Evolutionary conservation across 306 rosid species (phyloP), one percentile per base, ranked within the genome.

Genomic region (Cicer arietinum): DNA sequence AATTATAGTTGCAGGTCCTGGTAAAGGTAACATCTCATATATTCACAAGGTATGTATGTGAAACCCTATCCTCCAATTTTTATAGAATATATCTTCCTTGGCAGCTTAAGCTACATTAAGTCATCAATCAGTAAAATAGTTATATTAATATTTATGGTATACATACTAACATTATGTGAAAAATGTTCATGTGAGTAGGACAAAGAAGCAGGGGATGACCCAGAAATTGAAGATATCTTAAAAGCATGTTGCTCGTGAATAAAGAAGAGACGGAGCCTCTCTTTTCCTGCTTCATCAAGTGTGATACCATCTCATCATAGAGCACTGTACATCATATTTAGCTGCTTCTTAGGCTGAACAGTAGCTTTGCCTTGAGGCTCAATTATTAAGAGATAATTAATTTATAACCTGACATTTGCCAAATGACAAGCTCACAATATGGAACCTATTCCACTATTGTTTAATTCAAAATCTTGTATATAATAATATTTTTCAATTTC

Each of bases 151-250:
- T 60, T 48, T 51, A 47, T 50, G 25, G 70, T 30, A 57, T 62
- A 50, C 43, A 3, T 45, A 16, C 45, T 51, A 13, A 52, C 22
- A 39, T 58, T 57, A 47, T 69, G 9, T 51, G 44, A 61, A 82
- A 48, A 50, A 58, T 60, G 72, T 68, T 58, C 39, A 39, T 18
- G 40, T 44, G 87, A 44, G 70, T 54, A 90, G 98, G 98, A 94
- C 73, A 94, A 88, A 86, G 98, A 90, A 86, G 98, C 98, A 17
- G 92, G 98, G 71, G 97, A 91, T 83, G 98, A 94, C 69, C 97
- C 98, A 11, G 88, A 86, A 61, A 94, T 94, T 39, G 86, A 90
- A 81, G 96, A 91, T 46, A 80, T 94, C 74, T 80, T 91, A 53
- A 73, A 86, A 85, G 94, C 89, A 39, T 89, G 94, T 81, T 89